phyloP scores from a whole-genome alignment of 2,329 filamentous ascomycete genomes.

The Nemania diffusa region DNA sequence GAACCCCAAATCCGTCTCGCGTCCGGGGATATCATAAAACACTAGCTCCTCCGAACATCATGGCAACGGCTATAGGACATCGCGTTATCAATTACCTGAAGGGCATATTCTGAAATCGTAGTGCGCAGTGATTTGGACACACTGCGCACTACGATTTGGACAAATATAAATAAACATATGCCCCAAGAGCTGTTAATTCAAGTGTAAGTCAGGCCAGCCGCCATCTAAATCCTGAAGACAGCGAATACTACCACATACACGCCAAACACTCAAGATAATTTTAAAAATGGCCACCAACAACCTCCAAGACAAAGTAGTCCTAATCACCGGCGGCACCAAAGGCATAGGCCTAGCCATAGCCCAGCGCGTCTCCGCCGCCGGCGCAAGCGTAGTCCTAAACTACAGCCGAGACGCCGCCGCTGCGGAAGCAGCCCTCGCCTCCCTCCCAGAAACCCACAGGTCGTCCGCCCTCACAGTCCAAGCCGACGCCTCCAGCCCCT shows the following conservation, averaged over 20 bases:
- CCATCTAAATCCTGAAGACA: background rate
- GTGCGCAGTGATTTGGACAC: too few relatives aligned
- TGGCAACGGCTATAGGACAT: background rate
- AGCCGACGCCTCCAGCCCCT: slow-evolving; percentile 62
- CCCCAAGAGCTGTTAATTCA: background rate
- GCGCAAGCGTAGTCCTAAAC: slow-evolving; percentile 68
- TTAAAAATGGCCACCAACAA: slow-evolving; percentile 17
- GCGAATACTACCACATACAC: background rate
- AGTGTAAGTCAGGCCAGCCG: background rate
- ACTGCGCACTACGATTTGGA: background rate
- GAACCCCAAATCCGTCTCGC: background rate
- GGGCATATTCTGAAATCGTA: background rate
- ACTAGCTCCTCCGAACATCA: background rate
- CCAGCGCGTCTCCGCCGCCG: slow-evolving; percentile 65
- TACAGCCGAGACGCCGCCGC: slow-evolving; percentile 60
- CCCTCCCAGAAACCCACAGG: slow-evolving; percentile 52
- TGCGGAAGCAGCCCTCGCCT: slow-evolving; percentile 60
- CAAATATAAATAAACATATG: background rate
- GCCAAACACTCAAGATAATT: background rate
- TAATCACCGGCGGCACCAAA: slow-evolving; percentile 67
- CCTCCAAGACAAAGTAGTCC: slow-evolving; percentile 51
- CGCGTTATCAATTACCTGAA: background rate
- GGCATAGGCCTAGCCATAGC: slow-evolving; percentile 70
- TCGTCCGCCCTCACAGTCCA: slow-evolving; percentile 62
- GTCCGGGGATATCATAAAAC: background rate